phyloP scores from a whole-genome alignment of 257 asterid genomes.

The Solanum rostratum region DNA sequence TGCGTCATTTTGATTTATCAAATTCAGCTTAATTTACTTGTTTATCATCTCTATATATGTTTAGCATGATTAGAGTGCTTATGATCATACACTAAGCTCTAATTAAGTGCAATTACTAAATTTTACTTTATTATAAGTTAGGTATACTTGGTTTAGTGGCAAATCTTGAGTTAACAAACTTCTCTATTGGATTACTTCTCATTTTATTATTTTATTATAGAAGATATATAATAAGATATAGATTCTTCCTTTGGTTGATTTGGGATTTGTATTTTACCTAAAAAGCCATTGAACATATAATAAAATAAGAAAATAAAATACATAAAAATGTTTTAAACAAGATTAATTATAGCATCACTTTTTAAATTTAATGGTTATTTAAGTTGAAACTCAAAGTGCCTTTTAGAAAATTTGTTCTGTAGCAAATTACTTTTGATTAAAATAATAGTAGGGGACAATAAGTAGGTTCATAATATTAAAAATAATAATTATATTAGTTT shows the following conservation, averaged over 20 bases:
- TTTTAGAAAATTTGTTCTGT: not conserved
- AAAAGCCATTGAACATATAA: not conserved
- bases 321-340: not conserved
- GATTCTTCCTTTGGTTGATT: not conserved
- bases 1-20: no score
- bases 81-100: no score
- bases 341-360: not conserved
- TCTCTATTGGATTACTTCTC: not conserved
- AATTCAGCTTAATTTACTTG: not conserved
- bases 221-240: not conserved
- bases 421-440: not conserved
- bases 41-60: no score
- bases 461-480: not conserved
- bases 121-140: not conserved
- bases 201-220: not conserved
- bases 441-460: not conserved
- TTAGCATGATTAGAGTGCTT: no score
- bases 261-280: not conserved
- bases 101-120: not conserved
- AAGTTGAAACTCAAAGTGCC: not conserved
- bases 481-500: not conserved
- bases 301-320: not conserved
- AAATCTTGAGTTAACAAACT: not conserved
- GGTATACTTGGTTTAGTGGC: not conserved
- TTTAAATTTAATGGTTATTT: not conserved